Percentiles rank a stretch among this genome's conserved stretches.
phyloP scores from a whole-genome alignment of 2,329 filamentous ascomycete species.

The Colletotrichum costaricense region DNA sequence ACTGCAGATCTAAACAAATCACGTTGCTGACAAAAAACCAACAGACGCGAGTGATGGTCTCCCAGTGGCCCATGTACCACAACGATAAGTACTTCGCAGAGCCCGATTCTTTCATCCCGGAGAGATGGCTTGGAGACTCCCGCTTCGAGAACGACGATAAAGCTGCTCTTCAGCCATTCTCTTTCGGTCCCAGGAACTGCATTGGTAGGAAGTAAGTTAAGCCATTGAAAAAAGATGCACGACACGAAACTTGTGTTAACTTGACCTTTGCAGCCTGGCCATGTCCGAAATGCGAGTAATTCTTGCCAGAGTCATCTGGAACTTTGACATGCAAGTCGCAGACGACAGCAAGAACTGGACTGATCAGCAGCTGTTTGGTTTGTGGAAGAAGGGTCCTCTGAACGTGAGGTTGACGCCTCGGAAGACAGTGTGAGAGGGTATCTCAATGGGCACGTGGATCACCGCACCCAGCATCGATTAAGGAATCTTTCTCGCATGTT shows the following conservation, averaged over 20 bases:
- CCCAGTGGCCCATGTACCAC: constrained; percentile 41
- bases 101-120: constrained; percentile 56
- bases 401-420: constrained; percentile 23
- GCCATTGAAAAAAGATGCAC: not conserved
- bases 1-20: not conserved
- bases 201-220: constrained; percentile 57
- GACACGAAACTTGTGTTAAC: not conserved
- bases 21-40: not conserved
- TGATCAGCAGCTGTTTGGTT: constrained; percentile 15
- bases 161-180: constrained; percentile 59
- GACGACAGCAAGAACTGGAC: constrained; percentile 51
- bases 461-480: constrained; percentile 39
- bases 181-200: constrained; percentile 60
- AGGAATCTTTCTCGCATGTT: not conserved
- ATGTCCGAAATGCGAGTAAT: constrained; percentile 62
- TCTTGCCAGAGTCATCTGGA: constrained; percentile 55
- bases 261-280: constrained; percentile 47
- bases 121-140: constrained; percentile 48
- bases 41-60: constrained; percentile 50
- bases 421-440: constrained; percentile 20
- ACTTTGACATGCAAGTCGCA: constrained; percentile 56
- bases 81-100: constrained; percentile 52
- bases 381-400: constrained; percentile 32
- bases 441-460: constrained; percentile 21
- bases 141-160: constrained; percentile 39